Evolutionary conservation across 2,329 filamentous ascomycete genomes (phyloP).

Genomic region (Fusarium aywerte): DNA sequence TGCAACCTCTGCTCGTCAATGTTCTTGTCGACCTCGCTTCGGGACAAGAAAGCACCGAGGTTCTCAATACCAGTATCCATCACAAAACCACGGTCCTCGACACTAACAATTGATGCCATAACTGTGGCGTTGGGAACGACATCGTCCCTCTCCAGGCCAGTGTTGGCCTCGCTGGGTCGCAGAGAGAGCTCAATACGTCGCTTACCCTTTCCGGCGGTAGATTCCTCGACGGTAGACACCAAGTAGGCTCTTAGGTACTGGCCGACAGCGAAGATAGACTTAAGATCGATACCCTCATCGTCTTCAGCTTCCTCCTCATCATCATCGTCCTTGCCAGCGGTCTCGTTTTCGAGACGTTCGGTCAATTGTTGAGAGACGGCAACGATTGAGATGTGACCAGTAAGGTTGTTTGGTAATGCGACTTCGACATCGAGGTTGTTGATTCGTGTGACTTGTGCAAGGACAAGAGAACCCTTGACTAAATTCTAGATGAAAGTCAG

Average conservation of each 20-base stretch:
- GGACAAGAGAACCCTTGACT: constrained; percentile 84
- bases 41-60: constrained; percentile 84
- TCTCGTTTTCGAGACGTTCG: constrained; percentile 76
- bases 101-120: constrained; percentile 87
- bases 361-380: constrained; percentile 86
- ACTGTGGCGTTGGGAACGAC: constrained; percentile 80
- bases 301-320: constrained; percentile 63
- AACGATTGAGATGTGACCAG: constrained; percentile 90
- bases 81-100: constrained; percentile 94
- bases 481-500: constrained; percentile 70
- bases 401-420: constrained; percentile 90
- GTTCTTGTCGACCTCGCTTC: constrained; percentile 78
- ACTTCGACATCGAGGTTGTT: constrained; percentile 82
- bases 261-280: constrained; percentile 80
- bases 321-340: constrained; percentile 63
- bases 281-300: constrained; percentile 74
- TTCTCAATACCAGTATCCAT: constrained; percentile 88
- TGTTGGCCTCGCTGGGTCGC: constrained; percentile 81
- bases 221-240: constrained; percentile 77
- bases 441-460: constrained; percentile 87
- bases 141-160: constrained; percentile 76
- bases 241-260: constrained; percentile 91
- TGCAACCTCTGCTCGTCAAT: constrained; percentile 75
- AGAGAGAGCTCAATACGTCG: constrained; percentile 89
- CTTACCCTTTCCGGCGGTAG: constrained; percentile 71